Base-by-base conservation (phyloP, 208 protist species). In the Naegleria gruberi region DNA sequence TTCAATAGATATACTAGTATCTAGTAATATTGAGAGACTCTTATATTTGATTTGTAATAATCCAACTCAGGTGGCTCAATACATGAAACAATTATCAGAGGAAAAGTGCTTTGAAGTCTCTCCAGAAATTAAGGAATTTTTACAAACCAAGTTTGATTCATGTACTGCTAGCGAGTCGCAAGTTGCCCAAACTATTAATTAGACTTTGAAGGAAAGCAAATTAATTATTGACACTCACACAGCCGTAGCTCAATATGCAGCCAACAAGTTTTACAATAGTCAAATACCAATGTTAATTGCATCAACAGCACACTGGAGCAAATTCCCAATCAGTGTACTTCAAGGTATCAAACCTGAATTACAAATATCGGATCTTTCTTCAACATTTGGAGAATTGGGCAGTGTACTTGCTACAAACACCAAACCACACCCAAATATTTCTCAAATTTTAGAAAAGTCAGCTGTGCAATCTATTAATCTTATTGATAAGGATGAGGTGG, bases 21-120 rank as follows among this genome's bases (percentile, higher is more conserved):
- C 96, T 7, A 97, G 94, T 89, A 99, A 99, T 94, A 96, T 99
- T 90, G 97, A 99, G 94, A 93, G 98, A n/a, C 97, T 98, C 88
- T 92, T 98, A 51, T 98, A 95, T 92, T 92, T 98, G 23, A 94
- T 90, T 90, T 93, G 94, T 90, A 94, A 97, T 15, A 93, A 98
- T 93, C 91, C 94, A 3, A 86, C 12, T 4, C 83, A 94, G 45
- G 94, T 98, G 30, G 30, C 26, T 6, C 65, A 82, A 30, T 85
- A 55, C 51, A 92, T 93, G 91, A 43, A 89, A 42, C 30, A 91
- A 44, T 92, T 93, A 3, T 10, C 10, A 6, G 4, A 10, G 15
- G 41, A 89, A 44, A 17, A 74, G 15, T 43, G 34, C 17, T 82
- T 82, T 42, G 26, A 82, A 82, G 40, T 82, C 6, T 34, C 34